Evolutionary conservation across 2,329 filamentous ascomycete species (phyloP), one percentile per base, ranked within the genome.

Genomic region (Xylariaceae sp.): DNA sequence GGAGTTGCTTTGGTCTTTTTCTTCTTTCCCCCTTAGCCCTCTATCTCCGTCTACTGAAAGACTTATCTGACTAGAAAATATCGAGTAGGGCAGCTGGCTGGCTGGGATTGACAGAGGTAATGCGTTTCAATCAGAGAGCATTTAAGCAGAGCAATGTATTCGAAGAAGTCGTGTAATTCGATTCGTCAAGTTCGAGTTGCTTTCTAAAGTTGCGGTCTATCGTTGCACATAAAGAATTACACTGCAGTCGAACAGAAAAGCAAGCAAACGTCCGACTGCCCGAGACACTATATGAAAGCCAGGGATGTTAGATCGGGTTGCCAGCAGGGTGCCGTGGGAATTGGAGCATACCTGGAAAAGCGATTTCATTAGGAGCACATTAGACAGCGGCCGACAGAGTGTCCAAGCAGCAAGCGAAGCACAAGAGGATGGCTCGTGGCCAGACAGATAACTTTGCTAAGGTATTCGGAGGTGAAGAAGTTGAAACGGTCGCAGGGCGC

Each of bases 161-260:
- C 10, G 40, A 43, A 44, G 40, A 36, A 38, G 32, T 44, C 38
- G 31, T 15, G 19, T 17, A 11, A 31, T 41, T 36, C 36, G 42
- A 42, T 43, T 42, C 27, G 48, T 48, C 42, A 48, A 38, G 35
- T 33, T 42, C 32, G 43, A 44, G 19, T 36, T 22, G 30, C 17
- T 41, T 32, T 49, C 43, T 49, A 44, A 11, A 39, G 39, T 33
- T 22, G 47, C 49, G 41, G 46, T 56, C 45, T 58, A 52, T 56
- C 44, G 50, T 56, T 52, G 47, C 49, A 51, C 49, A 54, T 56
- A 49, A 54, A 46, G 45, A 51, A 49, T 18, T 17, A 41, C n/a
- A 18, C 22, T 56, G 55, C 51, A 51, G 47, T 40, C 19, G 51
- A 46, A 15, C 47, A 47, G 40, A 30, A 17, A 15, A 46, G 42